A percentile compares a stretch with the other conserved stretches of the same genome.
phyloP scores from a whole-genome alignment of 1,139 yeast species.

The Yamadazyma buinensis region DNA sequence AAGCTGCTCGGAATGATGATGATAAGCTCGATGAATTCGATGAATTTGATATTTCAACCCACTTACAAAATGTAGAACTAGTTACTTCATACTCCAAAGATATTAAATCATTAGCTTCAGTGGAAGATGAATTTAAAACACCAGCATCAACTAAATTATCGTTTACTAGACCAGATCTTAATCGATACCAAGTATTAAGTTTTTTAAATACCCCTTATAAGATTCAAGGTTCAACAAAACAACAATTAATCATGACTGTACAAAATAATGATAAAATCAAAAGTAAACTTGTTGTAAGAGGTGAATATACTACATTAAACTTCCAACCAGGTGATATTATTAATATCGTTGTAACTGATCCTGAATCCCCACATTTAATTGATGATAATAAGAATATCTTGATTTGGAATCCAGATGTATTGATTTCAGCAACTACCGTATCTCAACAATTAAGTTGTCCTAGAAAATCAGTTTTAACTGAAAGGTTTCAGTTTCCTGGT shows the following conservation, averaged over 20 bases:
- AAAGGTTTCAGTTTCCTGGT: conserved; percentile 53
- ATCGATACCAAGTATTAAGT: conserved; percentile 45
- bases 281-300: conserved; percentile 42
- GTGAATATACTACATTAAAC: conserved; percentile 47
- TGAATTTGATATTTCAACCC: conserved; percentile 6
- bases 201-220: conserved; percentile 33
- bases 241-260: conserved; percentile 52
- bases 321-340: conserved; percentile 50
- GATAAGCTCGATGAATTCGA: conserved; percentile 8
- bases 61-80: background rate
- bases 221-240: conserved; percentile 22
- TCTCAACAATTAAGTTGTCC: conserved; percentile 74
- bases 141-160: conserved; percentile 26
- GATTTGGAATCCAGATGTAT: conserved; percentile 78
- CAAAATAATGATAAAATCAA: conserved; percentile 25
- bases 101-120: conserved; percentile 4
- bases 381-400: conserved; percentile 61
- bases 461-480: conserved; percentile 62
- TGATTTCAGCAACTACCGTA: conserved; percentile 77
- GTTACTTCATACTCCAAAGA: conserved; percentile 7
- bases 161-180: conserved; percentile 42
- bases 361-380: conserved; percentile 35
- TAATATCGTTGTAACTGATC: conserved; percentile 52
- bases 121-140: conserved; percentile 4
- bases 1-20: background rate